Conservation (phyloP, 2,329 filamentous ascomycete genomes). For the Raffaelea arxii region DNA sequence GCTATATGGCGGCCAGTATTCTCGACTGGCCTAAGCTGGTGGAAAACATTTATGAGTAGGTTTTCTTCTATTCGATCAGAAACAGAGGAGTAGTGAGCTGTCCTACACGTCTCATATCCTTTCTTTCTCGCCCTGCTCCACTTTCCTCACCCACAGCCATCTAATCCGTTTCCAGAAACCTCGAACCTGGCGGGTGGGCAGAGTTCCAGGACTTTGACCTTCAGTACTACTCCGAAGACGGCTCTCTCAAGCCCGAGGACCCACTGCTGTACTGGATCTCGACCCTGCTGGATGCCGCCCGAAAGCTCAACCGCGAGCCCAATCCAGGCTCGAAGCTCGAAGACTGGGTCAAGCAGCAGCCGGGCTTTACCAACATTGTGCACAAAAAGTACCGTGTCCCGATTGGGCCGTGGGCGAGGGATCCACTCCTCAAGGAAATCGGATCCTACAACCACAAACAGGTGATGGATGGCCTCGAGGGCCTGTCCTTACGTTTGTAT, state of each 20-base stretch:
- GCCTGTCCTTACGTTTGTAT: conserved; percentile 11
- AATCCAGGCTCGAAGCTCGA: conserved; percentile 21
- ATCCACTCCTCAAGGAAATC: conserved; percentile 33
- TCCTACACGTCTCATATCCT: too few relatives aligned
- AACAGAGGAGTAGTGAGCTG: too few relatives aligned
- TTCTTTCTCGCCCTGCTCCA: neutral
- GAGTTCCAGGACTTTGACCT: conserved; percentile 15
- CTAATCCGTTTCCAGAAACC: conserved; percentile 8
- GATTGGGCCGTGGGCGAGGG: conserved; percentile 35
- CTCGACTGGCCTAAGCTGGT: conserved; percentile 12
- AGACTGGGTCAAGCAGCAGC: conserved; percentile 30
- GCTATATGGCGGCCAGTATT: conserved; percentile 12
- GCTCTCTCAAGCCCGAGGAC: conserved; percentile 5
- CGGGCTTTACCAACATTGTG: conserved; percentile 39
- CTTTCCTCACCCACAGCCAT: neutral
- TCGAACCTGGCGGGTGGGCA: conserved; percentile 14
- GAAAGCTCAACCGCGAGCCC: conserved; percentile 12
- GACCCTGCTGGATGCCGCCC: conserved; percentile 12
- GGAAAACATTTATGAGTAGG: conserved; percentile 5
- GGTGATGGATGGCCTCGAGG: conserved; percentile 11
- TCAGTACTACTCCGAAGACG: conserved; percentile 11
- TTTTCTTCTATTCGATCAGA: neutral
- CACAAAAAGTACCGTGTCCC: conserved; percentile 36
- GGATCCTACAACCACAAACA: conserved; percentile 11
- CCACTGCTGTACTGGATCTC: conserved; percentile 6